phyloP scores from a whole-genome alignment of 1,139 yeast genomes.

The Geotrichum klebahnii region DNA sequence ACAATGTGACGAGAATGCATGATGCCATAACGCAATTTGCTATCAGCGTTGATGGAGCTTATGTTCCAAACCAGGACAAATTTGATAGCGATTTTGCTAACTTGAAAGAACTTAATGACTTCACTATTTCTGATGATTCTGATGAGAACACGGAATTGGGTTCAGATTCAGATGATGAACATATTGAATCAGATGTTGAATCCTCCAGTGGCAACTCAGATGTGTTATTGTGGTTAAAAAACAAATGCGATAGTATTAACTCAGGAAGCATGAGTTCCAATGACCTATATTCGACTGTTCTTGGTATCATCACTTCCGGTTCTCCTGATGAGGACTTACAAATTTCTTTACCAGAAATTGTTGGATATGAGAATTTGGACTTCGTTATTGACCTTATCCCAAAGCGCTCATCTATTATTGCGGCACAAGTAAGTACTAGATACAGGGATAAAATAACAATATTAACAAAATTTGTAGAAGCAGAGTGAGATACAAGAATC shows the following conservation, averaged over 20 bases:
- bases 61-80: neutral
- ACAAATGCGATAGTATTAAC: constrained; percentile 2
- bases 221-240: constrained; percentile 17
- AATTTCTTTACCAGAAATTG: constrained; percentile 63
- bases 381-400: constrained; percentile 59
- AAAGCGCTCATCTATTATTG: constrained; percentile 12
- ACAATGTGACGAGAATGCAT: constrained; percentile 21
- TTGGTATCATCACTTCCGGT: constrained; percentile 36
- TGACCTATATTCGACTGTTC: constrained; percentile 25
- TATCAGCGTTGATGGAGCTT: constrained; percentile 1
- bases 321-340: constrained; percentile 60
- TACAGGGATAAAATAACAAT: too few species aligned
- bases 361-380: constrained; percentile 84
- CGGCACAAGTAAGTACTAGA: constrained; percentile 18
- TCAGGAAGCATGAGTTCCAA: constrained; percentile 12
- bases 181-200: neutral
- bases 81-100: constrained; percentile 15
- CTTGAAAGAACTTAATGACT: constrained; percentile 14
- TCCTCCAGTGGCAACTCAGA: neutral
- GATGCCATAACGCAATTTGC: constrained; percentile 18
- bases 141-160: neutral
- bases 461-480: constrained; percentile 10
- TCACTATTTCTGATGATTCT: constrained; percentile 16
- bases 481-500: constrained; percentile 14
- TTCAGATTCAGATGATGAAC: constrained; percentile 1